Evolutionary conservation across 345 rosid species (phyloP).

Genomic region (Rubroshorea leprosula): DNA sequence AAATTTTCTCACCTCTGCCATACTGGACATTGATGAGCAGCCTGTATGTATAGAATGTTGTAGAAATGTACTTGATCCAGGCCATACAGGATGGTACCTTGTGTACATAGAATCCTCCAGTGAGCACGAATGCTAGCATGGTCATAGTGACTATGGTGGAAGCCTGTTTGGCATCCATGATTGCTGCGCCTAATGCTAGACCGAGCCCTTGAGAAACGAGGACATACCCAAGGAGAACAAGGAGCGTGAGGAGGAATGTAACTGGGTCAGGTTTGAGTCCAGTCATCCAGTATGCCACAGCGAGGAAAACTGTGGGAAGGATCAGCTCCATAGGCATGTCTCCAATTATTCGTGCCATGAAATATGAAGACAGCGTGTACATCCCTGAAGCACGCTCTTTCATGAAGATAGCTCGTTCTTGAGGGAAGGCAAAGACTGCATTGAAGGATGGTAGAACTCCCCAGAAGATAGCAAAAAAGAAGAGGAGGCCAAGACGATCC

Average conservation of each 20-base stretch:
- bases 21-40: constrained; percentile 67
- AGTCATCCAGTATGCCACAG: constrained; percentile 77
- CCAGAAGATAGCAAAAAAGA: constrained; percentile 85
- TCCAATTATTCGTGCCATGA: constrained; percentile 80
- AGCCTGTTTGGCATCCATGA: constrained; percentile 92
- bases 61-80: constrained; percentile 77
- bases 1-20: constrained; percentile 42
- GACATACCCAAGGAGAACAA: constrained; percentile 68
- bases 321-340: constrained; percentile 89
- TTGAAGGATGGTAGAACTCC: constrained; percentile 90
- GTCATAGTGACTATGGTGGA: constrained; percentile 77
- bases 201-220: constrained; percentile 88
- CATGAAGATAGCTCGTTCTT: constrained; percentile 68
- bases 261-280: constrained; percentile 49
- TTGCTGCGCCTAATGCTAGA: constrained; percentile 71
- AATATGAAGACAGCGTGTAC: constrained; percentile 85
- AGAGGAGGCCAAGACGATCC: constrained; percentile 84
- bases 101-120: constrained; percentile 84
- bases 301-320: constrained; percentile 66
- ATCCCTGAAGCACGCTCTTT: constrained; percentile 84
- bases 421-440: constrained; percentile 82
- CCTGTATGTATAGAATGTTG: constrained; percentile 66
- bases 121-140: constrained; percentile 79
- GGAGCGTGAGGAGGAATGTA: constrained; percentile 49
- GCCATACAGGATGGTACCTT: constrained; percentile 64